These are phyloP conservation scores for Ceraceosorus bombacis DNA, from an alignment of 1,284 basidiomycete genomes.

Conservation along the genomic window DNA sequence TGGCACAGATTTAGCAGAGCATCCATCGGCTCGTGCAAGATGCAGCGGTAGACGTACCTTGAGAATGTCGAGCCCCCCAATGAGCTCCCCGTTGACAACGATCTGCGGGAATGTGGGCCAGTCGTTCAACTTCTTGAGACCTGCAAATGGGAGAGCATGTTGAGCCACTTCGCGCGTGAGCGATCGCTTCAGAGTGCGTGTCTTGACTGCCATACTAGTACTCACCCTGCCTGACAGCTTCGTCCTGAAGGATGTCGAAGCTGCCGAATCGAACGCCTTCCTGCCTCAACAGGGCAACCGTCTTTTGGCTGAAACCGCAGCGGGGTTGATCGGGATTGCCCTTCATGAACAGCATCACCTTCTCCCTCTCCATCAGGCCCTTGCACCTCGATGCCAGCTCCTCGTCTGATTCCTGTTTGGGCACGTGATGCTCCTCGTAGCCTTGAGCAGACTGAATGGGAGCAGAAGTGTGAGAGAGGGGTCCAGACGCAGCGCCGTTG, in stretches of 20 bases:
- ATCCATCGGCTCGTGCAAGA: constrained; percentile 6
- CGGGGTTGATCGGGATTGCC: constrained; percentile 68
- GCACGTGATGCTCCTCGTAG: constrained; percentile 22
- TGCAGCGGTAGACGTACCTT: constrained; percentile 41
- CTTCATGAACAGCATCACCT: constrained; percentile 93
- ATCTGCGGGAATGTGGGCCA: constrained; percentile 69
- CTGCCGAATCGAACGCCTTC: constrained; percentile 61
- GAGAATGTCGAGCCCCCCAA: constrained; percentile 58
- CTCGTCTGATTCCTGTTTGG: constrained; percentile 57
- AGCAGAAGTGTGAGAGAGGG: background rate
- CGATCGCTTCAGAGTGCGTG: too few relatives aligned
- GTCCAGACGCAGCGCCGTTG: constrained; percentile 15
- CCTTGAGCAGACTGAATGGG: background rate
- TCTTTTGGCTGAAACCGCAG: constrained; percentile 69
- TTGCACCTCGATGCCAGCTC: constrained; percentile 61
- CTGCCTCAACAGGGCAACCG: constrained; percentile 60
- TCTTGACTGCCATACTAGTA: constrained; percentile 6
- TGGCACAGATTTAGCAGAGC: background rate
- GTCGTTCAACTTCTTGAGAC: constrained; percentile 74
- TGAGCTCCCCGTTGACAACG: constrained; percentile 64
- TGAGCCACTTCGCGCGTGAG: background rate
- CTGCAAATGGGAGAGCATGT: constrained; percentile 50
- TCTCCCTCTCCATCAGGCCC: constrained; percentile 60
- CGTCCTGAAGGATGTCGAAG: constrained; percentile 70
- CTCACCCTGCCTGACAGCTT: constrained; percentile 60